Evolutionary conservation across 1,284 basidiomycete species (phyloP), one percentile per base, ranked within the genome.

Genomic region (Papiliotrema flavescens): DNA sequence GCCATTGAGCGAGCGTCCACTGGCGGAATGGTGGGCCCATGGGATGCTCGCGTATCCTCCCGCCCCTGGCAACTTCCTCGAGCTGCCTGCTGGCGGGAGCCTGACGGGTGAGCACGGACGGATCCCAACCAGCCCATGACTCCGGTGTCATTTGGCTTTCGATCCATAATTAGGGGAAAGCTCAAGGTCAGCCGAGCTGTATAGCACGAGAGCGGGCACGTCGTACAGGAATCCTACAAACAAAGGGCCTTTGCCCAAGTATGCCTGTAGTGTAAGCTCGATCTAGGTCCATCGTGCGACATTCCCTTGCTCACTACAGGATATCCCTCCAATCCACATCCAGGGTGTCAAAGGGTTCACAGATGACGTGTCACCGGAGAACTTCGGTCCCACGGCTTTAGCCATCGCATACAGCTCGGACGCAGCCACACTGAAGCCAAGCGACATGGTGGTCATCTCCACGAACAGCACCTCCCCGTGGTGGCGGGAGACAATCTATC

Each of bases 391-490:
- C 13, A 87, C 86, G 62, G 83, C 79, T 3, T 74, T 89, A 40
- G 84, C 81, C 61, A 88, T 90, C 59, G 82, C 85, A 5, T 88
- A 89, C 78, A 83, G 86, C 67, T 61, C 65, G 54, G 78, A 88
- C 62, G 79, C 77, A 8, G 72, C 69, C 1, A 62, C 78, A 0
- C 79, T 88, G 13, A 68, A 82, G 62, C 86, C 85, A 0, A 81
- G 80, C 41, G 85, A 88, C 72, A 84, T 89, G 59, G 79, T 80
- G 2, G 76, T 89, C n/a, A 88, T 89, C 75, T 84, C 82, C 56
- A 80, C 85, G 24, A 88, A 88, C 70, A 83, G 86, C 34, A 84
- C 82, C 0, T 87, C 86, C 59, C 85, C 87, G 0, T 89, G 84
- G 85, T 77, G 76, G 41, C 79, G 83, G 23, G 56, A 67, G 23